Evolutionary conservation across 1,139 yeast genomes (phyloP), one percentile per base, ranked within the genome.

Genomic region (Hansenula lynferdii): DNA sequence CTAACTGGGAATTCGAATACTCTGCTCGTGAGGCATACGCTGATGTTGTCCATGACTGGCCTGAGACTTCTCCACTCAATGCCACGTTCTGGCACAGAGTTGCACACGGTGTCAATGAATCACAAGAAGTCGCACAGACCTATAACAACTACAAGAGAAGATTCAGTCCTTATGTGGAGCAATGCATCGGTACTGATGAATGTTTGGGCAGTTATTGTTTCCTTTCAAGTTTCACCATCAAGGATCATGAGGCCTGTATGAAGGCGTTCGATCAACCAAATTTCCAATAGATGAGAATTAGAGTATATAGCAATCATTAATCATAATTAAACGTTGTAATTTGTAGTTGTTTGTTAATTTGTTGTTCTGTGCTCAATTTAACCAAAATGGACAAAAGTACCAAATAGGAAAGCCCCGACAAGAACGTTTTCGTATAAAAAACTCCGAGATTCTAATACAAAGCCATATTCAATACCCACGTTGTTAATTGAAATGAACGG

Each of bases 81-180:
- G 82, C 73, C 28, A 70, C 79, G 12, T 77, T 75, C 63, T 77
- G 82, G 82, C 72, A 76, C 47, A 51, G 53, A 19, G 67, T 63
- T 25, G 58, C 65, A 17, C 51, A 54, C 14, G 39, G 44, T 51
- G 65, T 60, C 47, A 23, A 23, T 23, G 58, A 55, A 19, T 45
- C 61, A 24, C 60, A 72, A 45, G 56, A 65, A 21, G 64, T 54
- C 51, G 69, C 76, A 42, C 80, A 75, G 43, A 46, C 56, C 43
- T 80, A 72, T 56, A 59, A 72, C 27, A 61, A 68, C 39, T 59
- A 59, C 39, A 70, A 76, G 38, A 72, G 67, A 56, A 69, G 87
- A 53, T 58, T 60, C 44, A 72, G 83, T 29, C 83, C 84, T 20
- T 62, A 58, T 35, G 66, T 63, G 20, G 72, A 74, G 19, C 53